phyloP scores from a whole-genome alignment of 352 stramenopile genomes.

The Phytophthora agathidicida region DNA sequence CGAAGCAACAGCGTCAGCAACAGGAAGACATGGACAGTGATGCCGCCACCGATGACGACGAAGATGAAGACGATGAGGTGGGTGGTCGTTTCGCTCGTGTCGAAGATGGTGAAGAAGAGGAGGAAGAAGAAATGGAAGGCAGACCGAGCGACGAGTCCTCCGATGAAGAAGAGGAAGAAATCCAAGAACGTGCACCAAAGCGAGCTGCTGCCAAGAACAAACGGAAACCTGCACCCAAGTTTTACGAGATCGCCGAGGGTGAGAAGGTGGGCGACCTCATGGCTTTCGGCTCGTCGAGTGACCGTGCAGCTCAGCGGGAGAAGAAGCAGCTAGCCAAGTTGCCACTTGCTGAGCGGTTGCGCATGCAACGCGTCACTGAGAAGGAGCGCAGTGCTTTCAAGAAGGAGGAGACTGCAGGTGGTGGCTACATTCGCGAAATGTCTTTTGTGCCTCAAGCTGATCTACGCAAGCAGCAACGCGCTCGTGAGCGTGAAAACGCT shows the following conservation, averaged over 20 bases:
- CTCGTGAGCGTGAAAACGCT: conserved; percentile 29
- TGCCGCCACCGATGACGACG: conserved; percentile 68
- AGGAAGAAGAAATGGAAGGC: conserved; percentile 60
- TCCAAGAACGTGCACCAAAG: conserved; percentile 12
- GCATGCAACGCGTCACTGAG: conserved; percentile 74
- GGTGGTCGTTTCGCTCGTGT: conserved; percentile 74
- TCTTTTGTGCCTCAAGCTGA: conserved; percentile 77
- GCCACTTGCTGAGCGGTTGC: conserved; percentile 77
- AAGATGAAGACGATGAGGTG: conserved; percentile 59
- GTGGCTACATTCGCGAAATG: conserved; percentile 87
- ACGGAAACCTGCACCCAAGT: conserved; percentile 59
- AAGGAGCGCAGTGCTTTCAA: conserved; percentile 84
- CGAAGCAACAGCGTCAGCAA: conserved; percentile 75
- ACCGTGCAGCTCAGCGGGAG: conserved; percentile 73
- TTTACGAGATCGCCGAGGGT: conserved; percentile 87
- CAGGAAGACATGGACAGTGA: conserved; percentile 94
- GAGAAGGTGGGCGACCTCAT: conserved; percentile 86
- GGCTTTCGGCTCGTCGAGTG: conserved; percentile 69
- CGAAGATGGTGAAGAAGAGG: conserved; percentile 65
- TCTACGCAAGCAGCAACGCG: conserved; percentile 56
- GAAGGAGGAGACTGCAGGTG: conserved; percentile 75
- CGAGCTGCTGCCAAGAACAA: conserved; percentile 37
- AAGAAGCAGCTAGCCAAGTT: conserved; percentile 83
- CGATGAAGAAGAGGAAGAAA: conserved; percentile 58
- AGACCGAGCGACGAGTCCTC: conserved; percentile 73